Percentiles rank a stretch among this genome's conserved stretches.
Evolutionary conservation across 176 grass and related monocot species (phyloP).

Genomic region (Tuctoria greenei): DNA sequence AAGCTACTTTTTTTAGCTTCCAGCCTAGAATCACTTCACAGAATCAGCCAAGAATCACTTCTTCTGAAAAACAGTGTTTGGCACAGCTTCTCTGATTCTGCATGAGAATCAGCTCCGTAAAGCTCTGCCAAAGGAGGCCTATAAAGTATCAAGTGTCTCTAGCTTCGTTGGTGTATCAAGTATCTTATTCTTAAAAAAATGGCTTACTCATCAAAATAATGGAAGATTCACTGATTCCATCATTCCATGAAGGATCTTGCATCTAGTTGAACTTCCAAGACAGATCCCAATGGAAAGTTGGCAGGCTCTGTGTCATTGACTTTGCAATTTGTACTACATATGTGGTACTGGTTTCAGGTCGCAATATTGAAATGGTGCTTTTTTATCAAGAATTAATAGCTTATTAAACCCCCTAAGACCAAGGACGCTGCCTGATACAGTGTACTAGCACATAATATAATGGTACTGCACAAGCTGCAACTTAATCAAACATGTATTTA

Average conservation of each 20-base stretch:
- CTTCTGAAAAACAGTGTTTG: no score
- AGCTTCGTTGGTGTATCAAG: no score
- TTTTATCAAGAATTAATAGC: conserved; percentile 20
- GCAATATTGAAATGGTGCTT: not conserved
- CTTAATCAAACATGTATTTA: not conserved
- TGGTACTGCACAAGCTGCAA: not conserved
- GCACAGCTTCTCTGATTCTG: no score
- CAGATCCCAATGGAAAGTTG: not conserved
- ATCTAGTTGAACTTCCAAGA: conserved; percentile 25
- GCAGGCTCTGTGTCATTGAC: conserved; percentile 25
- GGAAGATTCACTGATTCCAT: conserved; percentile 22
- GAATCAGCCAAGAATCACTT: no score
- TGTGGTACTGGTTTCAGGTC: not conserved
- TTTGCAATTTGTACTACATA: conserved; percentile 21
- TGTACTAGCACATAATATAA: not conserved
- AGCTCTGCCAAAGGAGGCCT: no score
- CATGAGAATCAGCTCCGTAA: no score
- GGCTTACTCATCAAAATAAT: not conserved
- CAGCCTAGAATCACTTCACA: no score
- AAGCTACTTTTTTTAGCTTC: no score
- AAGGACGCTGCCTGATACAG: conserved; percentile 12
- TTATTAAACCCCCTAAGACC: not conserved
- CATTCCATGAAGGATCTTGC: conserved; percentile 38
- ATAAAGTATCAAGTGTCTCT: no score
- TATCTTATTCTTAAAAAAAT: no score